Evolutionary conservation across 306 rosid species (phyloP), one percentile per base, ranked within the genome.

Genomic region (Quercus engelmannii): DNA sequence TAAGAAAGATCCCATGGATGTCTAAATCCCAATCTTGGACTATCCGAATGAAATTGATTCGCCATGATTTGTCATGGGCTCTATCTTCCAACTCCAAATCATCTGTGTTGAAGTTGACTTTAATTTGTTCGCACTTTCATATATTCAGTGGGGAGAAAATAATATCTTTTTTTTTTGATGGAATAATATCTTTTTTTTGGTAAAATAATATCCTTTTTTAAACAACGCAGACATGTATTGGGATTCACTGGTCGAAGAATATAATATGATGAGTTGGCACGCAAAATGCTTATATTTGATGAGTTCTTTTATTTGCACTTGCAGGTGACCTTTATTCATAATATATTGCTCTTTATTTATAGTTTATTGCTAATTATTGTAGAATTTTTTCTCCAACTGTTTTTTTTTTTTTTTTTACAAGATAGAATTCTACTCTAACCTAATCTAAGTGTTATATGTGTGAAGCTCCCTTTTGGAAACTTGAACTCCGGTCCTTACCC

Each of bases 271-370:
- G 97, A 95, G 89, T 82, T 86, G 90, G 97, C 99, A 43, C 95
- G 98, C 81, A 95, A 87, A 81, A 84, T 97, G 87, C 84, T 92
- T 84, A 91, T 95, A 87, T 95, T 95, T 88, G 99, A 92, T 54
- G 99, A 91, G 78, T 95, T 95, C 80, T 92, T 95, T 85, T 95
- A 92, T 30, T 30, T 30, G 33, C 33, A 30, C 89, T 82, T 95
- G 76, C 98, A 95, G 97, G 99, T 95, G 86, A 81, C 25, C 54
- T 52, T 18, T 23, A 3, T 67, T 78, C 51, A 64, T 55, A 31
- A 11, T 73, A 31, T 0, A 30, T 30, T 30, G 33, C 33, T 30
- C 33, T 30, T 30, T 30, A 30, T 3, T 30, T 30, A 30, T 30
- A 30, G 33, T 3, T 30, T 30, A 75, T 63, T 57, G 58, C 57